Evolutionary conservation across 2,329 filamentous ascomycete genomes (phyloP), one percentile per base, ranked within the genome.

Genomic region (Calonectria pseudoreteaudii): DNA sequence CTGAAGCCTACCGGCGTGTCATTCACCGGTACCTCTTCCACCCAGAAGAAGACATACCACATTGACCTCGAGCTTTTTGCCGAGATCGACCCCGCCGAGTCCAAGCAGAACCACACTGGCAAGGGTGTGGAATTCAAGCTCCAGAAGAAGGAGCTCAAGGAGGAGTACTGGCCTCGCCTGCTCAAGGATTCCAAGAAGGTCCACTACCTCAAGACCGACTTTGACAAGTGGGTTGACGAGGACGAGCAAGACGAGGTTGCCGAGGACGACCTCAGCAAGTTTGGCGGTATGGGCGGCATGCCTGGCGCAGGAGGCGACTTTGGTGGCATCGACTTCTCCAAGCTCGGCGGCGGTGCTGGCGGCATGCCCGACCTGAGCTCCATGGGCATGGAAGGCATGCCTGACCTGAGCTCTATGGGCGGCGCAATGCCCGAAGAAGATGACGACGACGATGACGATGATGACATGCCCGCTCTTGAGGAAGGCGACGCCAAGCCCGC

Each of bases 151-250:
- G 95, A 98, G 83, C 90, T 97, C 78, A 94, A 95, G 87, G 92
- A 95, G 83, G 95, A 97, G 87, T 98, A 93, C 91, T 99, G 97
- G 97, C 96, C 96, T 76, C 93, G 97, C 77, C 91, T 99, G 82
- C 90, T 98, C 84, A 98, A 98, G 93, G 94, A 96, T 74, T 86
- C 89, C 79, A 93, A 95, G 90, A 98, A 95, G 90, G 88, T 94
- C 70, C 97, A 98, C 88, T 99, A 95, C 91, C 87, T 99, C 83
- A 98, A 98, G 93, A 98, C 97, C 78, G 94, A 99, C 88, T 99
- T 99, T 82, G 96, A 98, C 89, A 98, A 98, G 94, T 98, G 96
- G 96, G 94, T 98, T 82, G 96, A 98, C 80, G 95, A 98, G 91
- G 96, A 99, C 84, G 97, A 99, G 91, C 97, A 99, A 89, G 94